phyloP scores from a whole-genome alignment of 208 protist genomes.

The Sergeia podlipaevii region DNA sequence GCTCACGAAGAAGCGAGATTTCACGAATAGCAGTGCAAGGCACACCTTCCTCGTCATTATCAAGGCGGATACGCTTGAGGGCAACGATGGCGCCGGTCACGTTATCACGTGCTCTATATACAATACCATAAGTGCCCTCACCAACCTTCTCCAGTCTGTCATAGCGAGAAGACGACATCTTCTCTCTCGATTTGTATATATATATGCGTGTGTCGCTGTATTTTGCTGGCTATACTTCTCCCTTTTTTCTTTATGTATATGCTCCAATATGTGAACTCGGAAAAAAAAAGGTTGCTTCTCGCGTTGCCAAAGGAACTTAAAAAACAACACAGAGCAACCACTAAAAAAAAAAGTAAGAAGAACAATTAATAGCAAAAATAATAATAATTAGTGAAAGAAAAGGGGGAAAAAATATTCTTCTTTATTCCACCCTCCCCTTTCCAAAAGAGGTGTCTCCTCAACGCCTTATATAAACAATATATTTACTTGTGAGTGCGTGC shows the following conservation, averaged over 20 bases:
- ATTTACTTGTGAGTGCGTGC: too few species aligned
- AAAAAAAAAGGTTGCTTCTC: too few species aligned
- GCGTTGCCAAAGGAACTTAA: too few species aligned
- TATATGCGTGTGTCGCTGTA: background rate
- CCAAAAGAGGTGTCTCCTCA: too few species aligned
- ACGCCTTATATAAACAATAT: too few species aligned
- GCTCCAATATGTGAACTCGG: too few species aligned
- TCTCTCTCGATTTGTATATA: constrained; percentile 1
- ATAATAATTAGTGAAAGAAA: background rate
- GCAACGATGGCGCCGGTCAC: constrained; percentile 69
- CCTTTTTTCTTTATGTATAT: background rate
- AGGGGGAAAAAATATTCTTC: constrained; percentile 13
- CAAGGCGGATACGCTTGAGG: constrained; percentile 83
- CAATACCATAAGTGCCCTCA: constrained; percentile 96
- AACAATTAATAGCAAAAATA: background rate
- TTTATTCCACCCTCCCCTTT: too few species aligned
- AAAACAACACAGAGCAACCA: too few species aligned
- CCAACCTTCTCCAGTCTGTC: constrained; percentile 92
- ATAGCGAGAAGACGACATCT: constrained; percentile 47
- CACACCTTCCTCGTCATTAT: constrained; percentile 90
- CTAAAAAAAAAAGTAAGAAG: background rate
- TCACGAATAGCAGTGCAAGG: constrained; percentile 92
- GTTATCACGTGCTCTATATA: constrained; percentile 92
- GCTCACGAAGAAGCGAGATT: constrained; percentile 96
- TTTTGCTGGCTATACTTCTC: background rate